Conservation (phyloP, 2,329 filamentous ascomycete genomes). For the Periconia sp. region DNA sequence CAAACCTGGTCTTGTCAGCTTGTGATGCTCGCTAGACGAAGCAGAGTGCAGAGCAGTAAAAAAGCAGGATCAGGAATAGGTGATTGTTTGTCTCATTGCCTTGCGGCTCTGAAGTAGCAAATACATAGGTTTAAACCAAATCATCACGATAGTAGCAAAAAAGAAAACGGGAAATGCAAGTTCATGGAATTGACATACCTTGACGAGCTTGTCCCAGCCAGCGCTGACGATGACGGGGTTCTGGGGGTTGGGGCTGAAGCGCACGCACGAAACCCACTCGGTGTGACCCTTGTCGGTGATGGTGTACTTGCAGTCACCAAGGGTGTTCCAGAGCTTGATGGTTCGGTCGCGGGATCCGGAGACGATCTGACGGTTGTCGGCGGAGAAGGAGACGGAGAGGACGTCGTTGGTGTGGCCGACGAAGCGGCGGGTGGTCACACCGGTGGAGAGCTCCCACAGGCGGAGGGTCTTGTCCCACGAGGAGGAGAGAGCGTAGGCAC, state of each 20-base stretch:
- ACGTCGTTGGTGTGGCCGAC: constrained; percentile 99
- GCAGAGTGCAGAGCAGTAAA: constrained; percentile 2
- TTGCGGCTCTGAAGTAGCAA: constrained; percentile 99
- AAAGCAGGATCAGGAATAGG: constrained; percentile 72
- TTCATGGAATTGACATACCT: constrained; percentile 67
- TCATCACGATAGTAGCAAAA: constrained; percentile 73
- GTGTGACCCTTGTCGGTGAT: constrained; percentile 99
- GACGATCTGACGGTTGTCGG: constrained; percentile 99
- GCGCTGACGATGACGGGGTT: constrained; percentile 99
- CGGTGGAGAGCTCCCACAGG: constrained; percentile 97
- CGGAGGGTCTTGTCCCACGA: constrained; percentile 99
- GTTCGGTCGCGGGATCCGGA: constrained; percentile 97
- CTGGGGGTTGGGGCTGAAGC: constrained; percentile 99
- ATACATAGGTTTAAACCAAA: constrained; percentile 78
- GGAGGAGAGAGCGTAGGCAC: constrained; percentile 96
- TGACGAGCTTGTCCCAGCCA: constrained; percentile 99
- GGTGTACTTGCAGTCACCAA: constrained; percentile 99
- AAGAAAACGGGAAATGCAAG: not conserved
- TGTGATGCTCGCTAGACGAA: constrained; percentile 1
- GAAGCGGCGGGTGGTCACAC: constrained; percentile 96
- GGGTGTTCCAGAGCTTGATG: constrained; percentile 99
- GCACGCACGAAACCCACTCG: constrained; percentile 99
- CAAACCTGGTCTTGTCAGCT: constrained; percentile 70
- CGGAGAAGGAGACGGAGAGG: constrained; percentile 99
- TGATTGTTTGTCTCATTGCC: constrained; percentile 98